Evolutionary conservation across 371 early-diverging fungal genomes (phyloP).

Genomic region (Entomophthora muscae): DNA sequence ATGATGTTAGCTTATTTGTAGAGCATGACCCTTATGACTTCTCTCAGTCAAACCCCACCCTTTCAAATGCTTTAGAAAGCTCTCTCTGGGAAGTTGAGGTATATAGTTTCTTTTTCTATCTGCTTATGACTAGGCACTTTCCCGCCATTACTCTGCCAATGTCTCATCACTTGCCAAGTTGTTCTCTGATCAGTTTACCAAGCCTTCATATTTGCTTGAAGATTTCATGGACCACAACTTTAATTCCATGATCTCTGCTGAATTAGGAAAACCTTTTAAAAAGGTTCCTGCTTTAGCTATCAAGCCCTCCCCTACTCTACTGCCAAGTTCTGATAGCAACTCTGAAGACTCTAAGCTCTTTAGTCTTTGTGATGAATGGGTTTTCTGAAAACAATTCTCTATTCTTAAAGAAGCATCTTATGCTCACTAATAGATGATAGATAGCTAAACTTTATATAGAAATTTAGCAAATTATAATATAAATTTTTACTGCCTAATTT

Average conservation of each 20-base stretch:
- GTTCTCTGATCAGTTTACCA: conserved; percentile 70
- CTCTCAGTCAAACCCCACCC: conserved; percentile 48
- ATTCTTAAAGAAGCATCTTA: too few species aligned
- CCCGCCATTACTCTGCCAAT: conserved; percentile 66
- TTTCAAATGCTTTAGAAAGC: conserved; percentile 62
- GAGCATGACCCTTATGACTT: conserved; percentile 47
- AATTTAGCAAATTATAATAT: too few species aligned
- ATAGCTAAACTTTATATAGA: too few species aligned
- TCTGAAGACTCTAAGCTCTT: background rate
- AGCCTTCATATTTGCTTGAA: conserved; percentile 69
- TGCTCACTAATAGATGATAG: too few species aligned
- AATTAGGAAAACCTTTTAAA: conserved; percentile 3
- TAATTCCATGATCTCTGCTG: conserved; percentile 20
- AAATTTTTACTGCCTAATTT: too few species aligned
- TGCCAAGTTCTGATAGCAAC: background rate
- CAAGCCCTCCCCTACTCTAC: background rate
- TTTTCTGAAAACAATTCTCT: too few species aligned
- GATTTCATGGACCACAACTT: conserved; percentile 89
- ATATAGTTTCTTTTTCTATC: conserved; percentile 6
- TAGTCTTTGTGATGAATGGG: background rate
- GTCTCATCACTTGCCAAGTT: conserved; percentile 66
- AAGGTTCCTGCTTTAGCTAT: conserved; percentile 5
- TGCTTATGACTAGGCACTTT: conserved; percentile 28
- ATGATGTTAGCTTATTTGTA: conserved; percentile 11
- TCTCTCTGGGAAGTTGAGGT: conserved; percentile 80